These are phyloP conservation scores for Scutellaria galericulata DNA, from an alignment of 257 asterid genomes.

Conservation along the genomic window DNA sequence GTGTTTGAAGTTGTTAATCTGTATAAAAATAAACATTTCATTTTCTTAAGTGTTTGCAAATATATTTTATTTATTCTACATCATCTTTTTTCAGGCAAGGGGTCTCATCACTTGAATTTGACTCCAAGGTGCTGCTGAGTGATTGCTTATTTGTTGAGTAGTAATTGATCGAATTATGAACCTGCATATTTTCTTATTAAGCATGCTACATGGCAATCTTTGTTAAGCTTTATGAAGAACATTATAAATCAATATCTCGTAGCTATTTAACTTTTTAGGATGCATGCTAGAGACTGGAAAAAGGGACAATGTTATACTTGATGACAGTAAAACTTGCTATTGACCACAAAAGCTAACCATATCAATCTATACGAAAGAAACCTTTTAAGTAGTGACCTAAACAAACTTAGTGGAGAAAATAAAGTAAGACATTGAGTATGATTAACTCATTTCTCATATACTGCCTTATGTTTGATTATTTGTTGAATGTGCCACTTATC, in stretches of 20 bases:
- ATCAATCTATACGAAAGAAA: not conserved
- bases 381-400: not conserved
- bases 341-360: not conserved
- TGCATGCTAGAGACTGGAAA: not conserved
- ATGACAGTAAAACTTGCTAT: not conserved
- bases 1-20: not conserved
- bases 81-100: constrained; percentile 62
- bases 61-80: not conserved
- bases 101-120: constrained; percentile 82
- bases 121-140: constrained; percentile 66
- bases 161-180: constrained; percentile 17
- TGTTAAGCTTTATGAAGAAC: not conserved
- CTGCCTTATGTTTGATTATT: not conserved
- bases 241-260: not conserved
- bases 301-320: not conserved
- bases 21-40: not conserved
- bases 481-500: constrained; percentile 2
- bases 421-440: not conserved
- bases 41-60: not conserved
- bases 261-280: not conserved
- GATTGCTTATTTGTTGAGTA: constrained; percentile 30
- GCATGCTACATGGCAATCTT: not conserved
- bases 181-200: not conserved
- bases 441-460: not conserved
- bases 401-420: not conserved